Conservation (phyloP, 2,329 filamentous ascomycete genomes). For the Nakataea oryzae region DNA sequence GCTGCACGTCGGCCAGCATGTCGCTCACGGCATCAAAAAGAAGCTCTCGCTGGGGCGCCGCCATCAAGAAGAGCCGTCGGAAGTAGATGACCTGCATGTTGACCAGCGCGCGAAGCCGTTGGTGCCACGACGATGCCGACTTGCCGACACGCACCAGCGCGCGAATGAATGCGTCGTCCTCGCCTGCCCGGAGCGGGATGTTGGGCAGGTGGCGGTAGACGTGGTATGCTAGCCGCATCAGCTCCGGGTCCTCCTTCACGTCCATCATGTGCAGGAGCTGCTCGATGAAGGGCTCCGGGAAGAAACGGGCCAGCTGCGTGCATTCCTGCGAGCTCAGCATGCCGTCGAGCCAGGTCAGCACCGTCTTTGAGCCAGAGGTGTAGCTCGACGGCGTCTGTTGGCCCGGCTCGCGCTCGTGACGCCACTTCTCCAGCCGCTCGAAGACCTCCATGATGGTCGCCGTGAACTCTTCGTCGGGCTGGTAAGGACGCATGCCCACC, state of each 20-base stretch:
- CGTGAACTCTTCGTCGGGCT: constrained; percentile 64
- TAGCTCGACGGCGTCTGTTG: constrained; percentile 92
- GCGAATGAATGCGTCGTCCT: constrained; percentile 75
- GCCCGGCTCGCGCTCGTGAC: constrained; percentile 70
- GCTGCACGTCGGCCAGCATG: constrained; percentile 86
- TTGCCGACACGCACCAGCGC: constrained; percentile 82
- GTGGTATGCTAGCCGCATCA: constrained; percentile 89
- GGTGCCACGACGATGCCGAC: constrained; percentile 82
- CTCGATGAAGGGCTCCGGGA: constrained; percentile 80
- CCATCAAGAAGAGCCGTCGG: constrained; percentile 83
- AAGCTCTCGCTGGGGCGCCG: constrained; percentile 60
- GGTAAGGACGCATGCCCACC: constrained; percentile 75
- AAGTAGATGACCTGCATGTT: constrained; percentile 99
- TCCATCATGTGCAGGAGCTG: constrained; percentile 99
- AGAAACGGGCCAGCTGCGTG: constrained; percentile 82
- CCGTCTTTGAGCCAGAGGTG: constrained; percentile 91
- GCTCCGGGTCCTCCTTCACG: constrained; percentile 93
- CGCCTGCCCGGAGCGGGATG: constrained; percentile 67
- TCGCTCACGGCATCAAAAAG: constrained; percentile 89
- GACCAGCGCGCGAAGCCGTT: constrained; percentile 85
- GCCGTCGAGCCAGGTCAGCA: constrained; percentile 87
- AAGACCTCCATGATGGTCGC: constrained; percentile 68
- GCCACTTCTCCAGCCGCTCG: constrained; percentile 73
- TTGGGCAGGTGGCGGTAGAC: constrained; percentile 96
- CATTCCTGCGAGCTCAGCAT: constrained; percentile 89